These are phyloP conservation scores for Aristolochia fimbriata DNA, from an alignment of 164 flowering plant species.

Conservation along the genomic window DNA sequence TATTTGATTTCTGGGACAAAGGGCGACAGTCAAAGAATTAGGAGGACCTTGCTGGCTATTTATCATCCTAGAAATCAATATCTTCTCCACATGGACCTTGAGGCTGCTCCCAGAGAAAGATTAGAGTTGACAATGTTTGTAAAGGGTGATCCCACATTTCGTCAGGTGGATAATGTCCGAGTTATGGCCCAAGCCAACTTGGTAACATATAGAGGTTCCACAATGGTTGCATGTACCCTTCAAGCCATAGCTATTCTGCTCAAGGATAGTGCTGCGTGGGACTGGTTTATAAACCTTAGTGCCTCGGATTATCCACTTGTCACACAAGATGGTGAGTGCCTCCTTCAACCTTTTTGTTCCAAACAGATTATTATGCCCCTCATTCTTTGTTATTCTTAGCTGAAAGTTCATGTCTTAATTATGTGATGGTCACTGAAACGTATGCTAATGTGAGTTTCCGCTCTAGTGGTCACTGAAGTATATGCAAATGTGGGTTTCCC, in stretches of 20 bases:
- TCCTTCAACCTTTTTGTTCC: not conserved
- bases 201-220: slow-evolving; percentile 97
- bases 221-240: slow-evolving; percentile 94
- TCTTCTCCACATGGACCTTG: slow-evolving; percentile 89
- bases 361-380: too few species aligned
- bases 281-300: slow-evolving; percentile 96
- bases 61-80: slow-evolving; percentile 96
- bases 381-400: too few species aligned
- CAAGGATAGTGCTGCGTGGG: slow-evolving; percentile 79
- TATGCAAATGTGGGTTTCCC: not conserved
- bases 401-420: too few species aligned
- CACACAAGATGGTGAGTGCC: slow-evolving; percentile 88
- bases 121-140: slow-evolving; percentile 53
- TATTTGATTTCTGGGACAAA: slow-evolving; percentile 93
- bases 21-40: slow-evolving; percentile 84
- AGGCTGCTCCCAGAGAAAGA: slow-evolving; percentile 89
- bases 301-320: slow-evolving; percentile 98
- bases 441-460: not conserved
- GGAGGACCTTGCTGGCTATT: slow-evolving; percentile 81
- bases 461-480: too few species aligned
- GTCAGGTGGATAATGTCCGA: slow-evolving; percentile 72
- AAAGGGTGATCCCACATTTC: slow-evolving; percentile 61
- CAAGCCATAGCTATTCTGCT: slow-evolving; percentile 84
- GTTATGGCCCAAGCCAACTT: slow-evolving; percentile 88
- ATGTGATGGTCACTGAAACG: too few species aligned